Percentiles rank a stretch among this genome's conserved stretches.
These are phyloP conservation scores for Cyberlindnera mrakii DNA, from an alignment of 805 yeast genomes.

Conservation along the genomic window DNA sequence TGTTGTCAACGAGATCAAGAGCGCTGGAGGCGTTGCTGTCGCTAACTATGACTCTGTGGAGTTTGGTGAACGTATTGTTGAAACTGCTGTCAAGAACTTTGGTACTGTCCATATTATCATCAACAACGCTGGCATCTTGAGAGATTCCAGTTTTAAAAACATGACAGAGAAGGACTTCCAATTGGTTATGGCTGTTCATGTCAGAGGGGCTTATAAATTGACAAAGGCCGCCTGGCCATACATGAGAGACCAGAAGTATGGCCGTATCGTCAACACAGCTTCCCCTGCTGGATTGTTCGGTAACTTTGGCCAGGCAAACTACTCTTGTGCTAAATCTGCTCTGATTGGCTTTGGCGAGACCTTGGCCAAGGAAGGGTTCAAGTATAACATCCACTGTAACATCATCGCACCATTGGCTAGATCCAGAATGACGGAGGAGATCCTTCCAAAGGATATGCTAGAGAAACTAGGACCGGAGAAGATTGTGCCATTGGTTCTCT, in stretches of 20 bases:
- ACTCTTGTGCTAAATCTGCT: constrained; percentile 89
- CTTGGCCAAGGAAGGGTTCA: constrained; percentile 88
- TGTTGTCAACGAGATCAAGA: constrained; percentile 78
- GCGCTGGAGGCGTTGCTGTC: constrained; percentile 78
- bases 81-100: constrained; percentile 78
- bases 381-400: constrained; percentile 76
- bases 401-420: constrained; percentile 93
- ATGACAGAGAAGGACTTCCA: constrained; percentile 78
- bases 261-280: constrained; percentile 88
- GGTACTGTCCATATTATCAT: constrained; percentile 86
- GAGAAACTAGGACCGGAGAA: constrained; percentile 79
- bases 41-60: constrained; percentile 91
- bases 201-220: constrained; percentile 81
- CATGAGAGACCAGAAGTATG: constrained; percentile 77
- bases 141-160: constrained; percentile 82
- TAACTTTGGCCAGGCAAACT: constrained; percentile 94
- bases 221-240: constrained; percentile 91
- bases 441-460: constrained; percentile 80
- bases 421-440: constrained; percentile 91
- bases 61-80: constrained; percentile 77
- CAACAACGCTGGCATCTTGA: constrained; percentile 92
- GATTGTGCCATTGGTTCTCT: constrained; percentile 87
- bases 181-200: constrained; percentile 78
- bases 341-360: constrained; percentile 91
- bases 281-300: constrained; percentile 98